A percentile compares a stretch with the other conserved stretches of the same genome.
Evolutionary conservation across 1,284 basidiomycete genomes (phyloP).

Genomic region (Coniophora puteana): DNA sequence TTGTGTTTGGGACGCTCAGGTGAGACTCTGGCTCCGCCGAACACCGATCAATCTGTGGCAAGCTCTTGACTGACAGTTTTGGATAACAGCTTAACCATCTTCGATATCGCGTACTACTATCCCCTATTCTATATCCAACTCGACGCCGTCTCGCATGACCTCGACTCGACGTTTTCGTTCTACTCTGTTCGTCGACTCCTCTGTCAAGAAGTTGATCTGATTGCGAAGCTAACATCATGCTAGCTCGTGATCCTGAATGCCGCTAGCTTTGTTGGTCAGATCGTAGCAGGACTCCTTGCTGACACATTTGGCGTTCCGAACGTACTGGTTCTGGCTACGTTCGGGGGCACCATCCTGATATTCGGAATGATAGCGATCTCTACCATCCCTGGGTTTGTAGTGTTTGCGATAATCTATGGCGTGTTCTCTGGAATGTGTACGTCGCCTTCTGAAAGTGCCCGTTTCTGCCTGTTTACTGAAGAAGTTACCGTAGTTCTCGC

Average conservation of each 20-base stretch:
- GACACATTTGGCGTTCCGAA: constrained; percentile 15
- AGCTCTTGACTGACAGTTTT: neutral
- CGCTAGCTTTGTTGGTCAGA: constrained; percentile 24
- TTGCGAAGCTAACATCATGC: constrained; percentile 3
- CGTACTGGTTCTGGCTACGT: too few species aligned
- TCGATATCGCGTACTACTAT: constrained; percentile 23
- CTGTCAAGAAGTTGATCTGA: neutral
- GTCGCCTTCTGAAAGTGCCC: too few species aligned
- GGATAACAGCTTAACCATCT: constrained; percentile 17
- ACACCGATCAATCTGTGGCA: neutral
- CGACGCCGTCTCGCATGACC: constrained; percentile 20
- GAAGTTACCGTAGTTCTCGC: neutral
- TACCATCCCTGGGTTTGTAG: constrained; percentile 1
- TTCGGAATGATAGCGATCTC: constrained; percentile 5
- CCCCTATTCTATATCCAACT: constrained; percentile 29
- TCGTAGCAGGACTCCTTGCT: constrained; percentile 19
- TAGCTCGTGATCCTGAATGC: constrained; percentile 27
- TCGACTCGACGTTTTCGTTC: constrained; percentile 24
- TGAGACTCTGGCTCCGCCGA: too few species aligned
- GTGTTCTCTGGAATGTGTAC: constrained; percentile 1
- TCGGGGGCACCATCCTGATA: constrained; percentile 1
- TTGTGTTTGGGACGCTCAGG: constrained; percentile 23
- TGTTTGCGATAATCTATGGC: constrained; percentile 2
- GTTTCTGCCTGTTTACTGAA: too few species aligned
- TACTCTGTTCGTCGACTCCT: constrained; percentile 18